Evolutionary conservation across 2,329 filamentous ascomycete genomes (phyloP), one percentile per base, ranked within the genome.

Genomic region (Colletotrichum truncatum): DNA sequence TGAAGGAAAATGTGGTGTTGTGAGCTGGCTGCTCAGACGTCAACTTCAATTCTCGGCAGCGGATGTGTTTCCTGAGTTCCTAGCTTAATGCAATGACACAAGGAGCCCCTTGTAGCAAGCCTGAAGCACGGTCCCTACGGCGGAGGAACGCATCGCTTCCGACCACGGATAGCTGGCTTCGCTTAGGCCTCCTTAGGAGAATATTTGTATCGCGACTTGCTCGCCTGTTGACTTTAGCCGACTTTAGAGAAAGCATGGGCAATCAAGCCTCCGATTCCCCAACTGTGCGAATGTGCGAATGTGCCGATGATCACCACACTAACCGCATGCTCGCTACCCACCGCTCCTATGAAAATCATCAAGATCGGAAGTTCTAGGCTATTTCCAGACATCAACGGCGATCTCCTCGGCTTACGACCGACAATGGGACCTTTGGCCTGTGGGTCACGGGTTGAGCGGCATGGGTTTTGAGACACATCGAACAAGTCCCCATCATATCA

Each of bases 61-160:
- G 16, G 51, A 56, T 49, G 49, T 26, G 51, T 55, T 55, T 55
- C 38, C 16, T 55, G 26, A 34, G 52, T 45, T 34, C 16, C 45
- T 25, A 26, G 28, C 36, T 36, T 11, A 23, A 36, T 28, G 38
- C 16, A 1, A 12, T 7, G 10, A 18, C 21, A 23, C 48, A 4
- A 18, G 48, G 48, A 36, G 18, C 16, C 16, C 39, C 39, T 21
- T 43, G 39, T 21, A 12, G 8, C 18, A 21, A 21, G 18, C 11
- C 18, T 12, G 23, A 46, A 8, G 23, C 41, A 46, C 23, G 41
- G 2, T 12, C 39, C 10, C 23, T 5, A 6, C 14, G 21, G 3
- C 48, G 48, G 21, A 18, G 48, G 14, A 14, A 52, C 10, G 39
- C 23, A 12, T 21, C 23, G 39, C 39, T 43, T 43, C 18, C 39